These are phyloP conservation scores for Psilocybe sp. DNA, from an alignment of 768 basidiomycete species.

Conservation along the genomic window DNA sequence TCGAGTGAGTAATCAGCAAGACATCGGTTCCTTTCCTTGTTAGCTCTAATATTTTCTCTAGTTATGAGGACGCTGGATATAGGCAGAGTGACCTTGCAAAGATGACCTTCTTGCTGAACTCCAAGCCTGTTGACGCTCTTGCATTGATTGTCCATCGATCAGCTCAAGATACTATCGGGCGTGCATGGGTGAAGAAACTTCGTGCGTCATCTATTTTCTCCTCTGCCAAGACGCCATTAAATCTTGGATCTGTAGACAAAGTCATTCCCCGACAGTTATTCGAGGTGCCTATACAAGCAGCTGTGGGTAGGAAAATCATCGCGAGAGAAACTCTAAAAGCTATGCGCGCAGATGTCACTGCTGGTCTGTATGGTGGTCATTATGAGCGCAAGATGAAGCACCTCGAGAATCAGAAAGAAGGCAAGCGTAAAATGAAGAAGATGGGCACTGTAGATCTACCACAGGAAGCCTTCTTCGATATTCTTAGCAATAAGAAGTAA, in stretches of 20 bases:
- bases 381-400: constrained; percentile 92
- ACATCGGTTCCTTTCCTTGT: neutral
- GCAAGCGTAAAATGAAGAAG: constrained; percentile 86
- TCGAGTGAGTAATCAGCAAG: constrained; percentile 59
- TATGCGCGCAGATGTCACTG: constrained; percentile 88
- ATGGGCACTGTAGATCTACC: constrained; percentile 88
- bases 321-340: constrained; percentile 89
- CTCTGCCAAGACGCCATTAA: neutral
- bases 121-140: constrained; percentile 88
- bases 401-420: constrained; percentile 88
- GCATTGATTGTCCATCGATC: constrained; percentile 89
- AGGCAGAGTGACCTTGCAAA: constrained; percentile 77
- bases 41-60: constrained; percentile 27
- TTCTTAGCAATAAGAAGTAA: constrained; percentile 63
- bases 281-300: constrained; percentile 95
- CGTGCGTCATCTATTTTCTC: constrained; percentile 45
- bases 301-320: constrained; percentile 81
- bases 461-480: constrained; percentile 93
- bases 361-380: constrained; percentile 93
- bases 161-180: constrained; percentile 68
- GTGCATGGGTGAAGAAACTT: constrained; percentile 88
- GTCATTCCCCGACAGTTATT: constrained; percentile 92
- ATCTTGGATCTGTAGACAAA: constrained; percentile 50
- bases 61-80: constrained; percentile 95
- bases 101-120: constrained; percentile 91